Conservation (phyloP, 805 yeast genomes). For the Yarrowia divulgata region DNA sequence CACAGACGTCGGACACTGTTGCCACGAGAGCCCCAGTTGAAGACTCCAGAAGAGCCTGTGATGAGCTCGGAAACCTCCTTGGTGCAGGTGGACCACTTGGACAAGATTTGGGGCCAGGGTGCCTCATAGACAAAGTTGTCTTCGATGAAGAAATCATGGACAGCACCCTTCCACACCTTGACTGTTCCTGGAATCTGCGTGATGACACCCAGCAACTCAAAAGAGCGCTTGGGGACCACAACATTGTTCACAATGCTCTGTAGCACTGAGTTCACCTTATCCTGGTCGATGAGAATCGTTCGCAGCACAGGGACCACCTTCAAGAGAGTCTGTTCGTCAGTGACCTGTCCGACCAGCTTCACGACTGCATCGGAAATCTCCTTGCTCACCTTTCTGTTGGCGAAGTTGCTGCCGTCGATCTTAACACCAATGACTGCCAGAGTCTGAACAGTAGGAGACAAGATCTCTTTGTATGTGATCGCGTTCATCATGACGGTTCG, state of each 20-base stretch:
- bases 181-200: conserved; percentile 50
- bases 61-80: conserved; percentile 58
- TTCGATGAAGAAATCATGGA: conserved; percentile 72
- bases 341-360: conserved; percentile 48
- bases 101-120: conserved; percentile 64
- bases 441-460: conserved; percentile 63
- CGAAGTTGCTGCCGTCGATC: conserved; percentile 63
- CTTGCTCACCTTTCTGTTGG: conserved; percentile 64
- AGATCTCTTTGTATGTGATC: conserved; percentile 56
- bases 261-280: conserved; percentile 61
- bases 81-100: conserved; percentile 70
- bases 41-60: conserved; percentile 64
- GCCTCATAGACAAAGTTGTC: conserved; percentile 58
- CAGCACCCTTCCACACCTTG: conserved; percentile 68
- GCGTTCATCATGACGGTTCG: conserved; percentile 62
- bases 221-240: conserved; percentile 42
- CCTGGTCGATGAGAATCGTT: conserved; percentile 62
- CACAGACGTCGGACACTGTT: conserved; percentile 67
- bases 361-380: conserved; percentile 61
- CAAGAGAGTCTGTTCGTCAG: conserved; percentile 50
- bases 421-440: conserved; percentile 62
- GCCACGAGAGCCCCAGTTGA: conserved; percentile 67
- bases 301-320: conserved; percentile 55
- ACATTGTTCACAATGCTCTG: conserved; percentile 60
- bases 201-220: conserved; percentile 56